Evolutionary conservation across 495 filamentous ascomycete species (phyloP), one percentile per base, ranked within the genome.

Genomic region (Talaromyces stipitatus): DNA sequence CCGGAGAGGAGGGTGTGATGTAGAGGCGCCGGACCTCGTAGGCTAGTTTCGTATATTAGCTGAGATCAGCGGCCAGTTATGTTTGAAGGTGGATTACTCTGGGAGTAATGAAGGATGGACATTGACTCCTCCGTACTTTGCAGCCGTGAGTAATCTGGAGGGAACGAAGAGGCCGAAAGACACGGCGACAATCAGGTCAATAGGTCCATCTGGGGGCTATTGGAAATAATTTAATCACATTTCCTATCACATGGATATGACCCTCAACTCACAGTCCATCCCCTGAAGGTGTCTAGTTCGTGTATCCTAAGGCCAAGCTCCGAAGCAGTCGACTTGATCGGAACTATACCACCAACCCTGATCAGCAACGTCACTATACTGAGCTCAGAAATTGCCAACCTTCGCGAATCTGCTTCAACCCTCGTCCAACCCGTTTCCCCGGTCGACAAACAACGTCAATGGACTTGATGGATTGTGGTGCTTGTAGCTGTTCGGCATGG

Each of bases 71-170:
- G 2, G 6, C 22, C 2, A 24, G 22, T 24, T 41, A 46, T 2
- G n/a, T 10, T 26, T 14, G 3, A 28, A 30, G 20, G 11, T 32
- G 8, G 65, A 80, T 48, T 78, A 89, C 86, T 92, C 85, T 7
- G 94, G 94, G 11, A 98, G 82, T 6, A 96, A 66, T n/a, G 92
- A 97, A 1, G 94, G 94, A 66, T 98, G 94, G 3, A 98, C 79
- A 71, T 98, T 98, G 22, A 97, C 69, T 0, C 94, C 94, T 58
- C 92, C 91, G 71, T 92, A 96, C 56, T 80, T 78, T 14, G 88
- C 79, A 4, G 62, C 69, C 24, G 74, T 76, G 41, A 97, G 77
- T 14, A 96, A 80, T 3, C 88, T 78, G 4, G 83, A 81, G 1
- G 94, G 95, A 9, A 98, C 83, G 50, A 95, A 86, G 14, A 95